Conservation (phyloP, 257 asterid genomes). For the Thymus quinquecostatus region DNA sequence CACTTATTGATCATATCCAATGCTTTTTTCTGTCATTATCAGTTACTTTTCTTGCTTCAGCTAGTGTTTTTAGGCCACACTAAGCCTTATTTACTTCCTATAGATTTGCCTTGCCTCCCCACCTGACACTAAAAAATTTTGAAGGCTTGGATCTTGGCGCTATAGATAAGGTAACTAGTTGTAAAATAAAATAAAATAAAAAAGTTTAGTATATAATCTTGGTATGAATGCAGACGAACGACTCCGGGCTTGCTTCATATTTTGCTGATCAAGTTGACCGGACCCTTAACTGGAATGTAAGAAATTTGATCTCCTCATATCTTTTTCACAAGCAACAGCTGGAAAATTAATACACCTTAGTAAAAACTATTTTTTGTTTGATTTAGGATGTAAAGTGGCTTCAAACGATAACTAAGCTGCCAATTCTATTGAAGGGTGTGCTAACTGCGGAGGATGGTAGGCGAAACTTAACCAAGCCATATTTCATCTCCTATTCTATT, state of each 20-base stretch:
- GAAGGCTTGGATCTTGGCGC: slow-evolving; percentile 67
- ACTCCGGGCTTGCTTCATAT: slow-evolving; percentile 80
- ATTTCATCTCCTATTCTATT: not conserved
- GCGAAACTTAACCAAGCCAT: slow-evolving; percentile 10
- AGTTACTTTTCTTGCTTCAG: not conserved
- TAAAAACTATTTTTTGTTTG: slow-evolving; percentile 1
- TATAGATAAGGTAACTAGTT: slow-evolving; percentile 52
- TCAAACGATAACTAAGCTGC: slow-evolving; percentile 68
- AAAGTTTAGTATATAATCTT: not conserved
- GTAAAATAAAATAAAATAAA: not conserved
- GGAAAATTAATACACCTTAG: slow-evolving; percentile 12
- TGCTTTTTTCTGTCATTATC: not conserved
- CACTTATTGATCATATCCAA: not conserved
- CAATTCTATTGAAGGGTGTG: slow-evolving; percentile 81
- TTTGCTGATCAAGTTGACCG: slow-evolving; percentile 66
- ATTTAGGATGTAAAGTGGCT: slow-evolving; percentile 86
- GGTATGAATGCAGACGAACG: slow-evolving; percentile 52
- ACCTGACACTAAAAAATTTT: slow-evolving; percentile 69
- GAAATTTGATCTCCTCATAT: slow-evolving; percentile 1
- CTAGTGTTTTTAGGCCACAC: not conserved
- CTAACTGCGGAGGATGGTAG: slow-evolving; percentile 84
- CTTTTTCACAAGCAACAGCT: slow-evolving; percentile 11
- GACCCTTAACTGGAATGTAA: slow-evolving; percentile 82
- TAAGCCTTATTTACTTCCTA: slow-evolving; percentile 20
- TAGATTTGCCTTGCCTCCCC: slow-evolving; percentile 74